Conservation (phyloP, 306 rosid genomes). For the Malus sieversii region DNA sequence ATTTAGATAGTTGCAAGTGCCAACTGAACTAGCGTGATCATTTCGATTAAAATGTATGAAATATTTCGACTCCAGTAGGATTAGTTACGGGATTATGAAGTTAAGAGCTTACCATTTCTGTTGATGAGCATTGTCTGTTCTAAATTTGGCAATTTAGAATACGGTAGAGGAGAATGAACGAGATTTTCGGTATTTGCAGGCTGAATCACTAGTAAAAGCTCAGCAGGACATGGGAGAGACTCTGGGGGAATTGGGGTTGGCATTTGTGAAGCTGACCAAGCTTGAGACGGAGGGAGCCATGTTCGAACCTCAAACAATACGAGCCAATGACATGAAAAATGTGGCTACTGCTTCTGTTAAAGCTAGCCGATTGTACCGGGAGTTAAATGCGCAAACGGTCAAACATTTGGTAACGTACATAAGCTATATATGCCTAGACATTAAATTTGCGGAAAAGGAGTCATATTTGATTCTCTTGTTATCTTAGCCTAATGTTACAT, state of each 20-base stretch:
- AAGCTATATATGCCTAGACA: neutral
- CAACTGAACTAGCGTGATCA: neutral
- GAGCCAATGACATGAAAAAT: conserved; percentile 71
- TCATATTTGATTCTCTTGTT: neutral
- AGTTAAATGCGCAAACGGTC: conserved; percentile 75
- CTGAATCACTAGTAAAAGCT: conserved; percentile 29
- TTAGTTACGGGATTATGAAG: neutral
- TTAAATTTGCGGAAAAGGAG: neutral
- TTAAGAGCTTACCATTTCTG: neutral
- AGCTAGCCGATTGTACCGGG: conserved; percentile 78
- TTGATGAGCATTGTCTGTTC: neutral
- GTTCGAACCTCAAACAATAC: conserved; percentile 50
- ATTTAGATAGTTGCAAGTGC: neutral
- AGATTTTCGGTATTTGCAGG: conserved; percentile 32
- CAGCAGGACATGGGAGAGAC: conserved; percentile 1
- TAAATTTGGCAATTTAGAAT: neutral
- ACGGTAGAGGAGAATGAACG: neutral
- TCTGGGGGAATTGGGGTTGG: neutral
- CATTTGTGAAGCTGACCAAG: conserved; percentile 45
- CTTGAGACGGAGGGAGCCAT: conserved; percentile 80
- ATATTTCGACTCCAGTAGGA: neutral
- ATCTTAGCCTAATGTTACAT: neutral
- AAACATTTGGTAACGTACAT: conserved; percentile 69
- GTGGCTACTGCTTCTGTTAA: conserved; percentile 81
- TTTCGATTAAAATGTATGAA: neutral